Evolutionary conservation across 2,329 filamentous ascomycete genomes (phyloP).

Genomic region (Fusarium albidum): DNA sequence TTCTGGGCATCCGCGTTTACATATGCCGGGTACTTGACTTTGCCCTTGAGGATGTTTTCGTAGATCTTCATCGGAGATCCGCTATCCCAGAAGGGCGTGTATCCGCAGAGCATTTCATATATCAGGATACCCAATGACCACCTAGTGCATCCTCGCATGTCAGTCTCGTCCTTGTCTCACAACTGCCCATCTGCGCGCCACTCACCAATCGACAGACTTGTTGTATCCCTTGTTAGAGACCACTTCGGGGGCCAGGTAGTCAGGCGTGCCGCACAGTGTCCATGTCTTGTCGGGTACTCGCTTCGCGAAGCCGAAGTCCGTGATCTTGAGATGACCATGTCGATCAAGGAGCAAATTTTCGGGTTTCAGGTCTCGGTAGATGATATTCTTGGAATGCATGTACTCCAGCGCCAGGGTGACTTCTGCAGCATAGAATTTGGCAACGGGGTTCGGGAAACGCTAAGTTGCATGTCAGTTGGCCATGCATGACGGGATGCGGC

Average conservation of each 20-base stretch:
- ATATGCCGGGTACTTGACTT: conserved; percentile 96
- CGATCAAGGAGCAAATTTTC: conserved; percentile 92
- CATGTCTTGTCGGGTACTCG: conserved; percentile 98
- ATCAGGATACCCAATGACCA: conserved; percentile 99
- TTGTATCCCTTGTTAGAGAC: conserved; percentile 99
- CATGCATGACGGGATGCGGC: not conserved
- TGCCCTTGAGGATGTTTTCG: conserved; percentile 96
- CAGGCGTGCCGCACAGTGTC: conserved; percentile 97
- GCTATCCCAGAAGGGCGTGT: conserved; percentile 98
- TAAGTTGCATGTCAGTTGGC: conserved; percentile 48
- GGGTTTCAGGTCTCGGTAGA: conserved; percentile 96
- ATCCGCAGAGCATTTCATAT: conserved; percentile 99
- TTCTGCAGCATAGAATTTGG: conserved; percentile 98
- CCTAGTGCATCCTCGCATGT: conserved; percentile 60
- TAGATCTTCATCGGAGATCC: conserved; percentile 99
- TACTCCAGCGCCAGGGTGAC: conserved; percentile 96
- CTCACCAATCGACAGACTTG: conserved; percentile 98
- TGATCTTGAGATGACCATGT: conserved; percentile 95
- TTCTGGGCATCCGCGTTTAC: conserved; percentile 95
- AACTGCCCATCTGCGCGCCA: conserved; percentile 18
- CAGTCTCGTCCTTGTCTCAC: not conserved
- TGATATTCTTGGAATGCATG: conserved; percentile 92
- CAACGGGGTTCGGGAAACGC: conserved; percentile 98
- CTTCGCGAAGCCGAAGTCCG: conserved; percentile 98
- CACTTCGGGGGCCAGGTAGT: conserved; percentile 96